Conservation (phyloP, 257 asterid species). For the Lithospermum erythrorhizon region DNA sequence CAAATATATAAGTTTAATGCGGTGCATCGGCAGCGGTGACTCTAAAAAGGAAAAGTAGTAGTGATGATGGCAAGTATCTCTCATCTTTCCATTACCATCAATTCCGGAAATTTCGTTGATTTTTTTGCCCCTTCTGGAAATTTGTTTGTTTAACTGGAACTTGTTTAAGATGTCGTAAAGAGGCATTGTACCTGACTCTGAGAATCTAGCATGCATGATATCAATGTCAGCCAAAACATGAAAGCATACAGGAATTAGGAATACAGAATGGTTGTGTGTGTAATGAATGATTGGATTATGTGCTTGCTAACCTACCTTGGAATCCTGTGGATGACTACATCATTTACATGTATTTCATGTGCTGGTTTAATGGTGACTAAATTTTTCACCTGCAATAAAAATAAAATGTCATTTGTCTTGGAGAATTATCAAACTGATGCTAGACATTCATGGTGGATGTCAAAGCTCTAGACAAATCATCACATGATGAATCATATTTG, state of each 20-base stretch:
- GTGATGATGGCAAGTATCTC: too few species aligned
- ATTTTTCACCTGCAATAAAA: conserved; percentile 50
- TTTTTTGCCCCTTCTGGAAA: too few species aligned
- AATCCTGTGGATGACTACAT: conserved; percentile 49
- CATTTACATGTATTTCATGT: conserved; percentile 39
- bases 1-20: too few species aligned
- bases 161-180: conserved; percentile 58
- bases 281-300: not conserved
- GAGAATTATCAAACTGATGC: not conserved
- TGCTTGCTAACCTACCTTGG: conserved; percentile 37
- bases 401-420: not conserved
- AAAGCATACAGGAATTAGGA: not conserved
- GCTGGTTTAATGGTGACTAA: conserved; percentile 42
- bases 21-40: too few species aligned
- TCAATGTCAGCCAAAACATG: not conserved
- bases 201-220: conserved; percentile 12
- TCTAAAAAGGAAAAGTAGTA: too few species aligned
- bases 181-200: conserved; percentile 31
- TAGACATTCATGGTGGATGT: not conserved
- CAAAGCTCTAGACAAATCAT: too few species aligned
- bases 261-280: not conserved
- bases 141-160: too few species aligned
- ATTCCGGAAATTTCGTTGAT: too few species aligned
- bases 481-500: too few species aligned
- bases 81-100: too few species aligned